Evolutionary conservation across 2,329 filamentous ascomycete genomes (phyloP).

Genomic region (Phialocephala subalpina): DNA sequence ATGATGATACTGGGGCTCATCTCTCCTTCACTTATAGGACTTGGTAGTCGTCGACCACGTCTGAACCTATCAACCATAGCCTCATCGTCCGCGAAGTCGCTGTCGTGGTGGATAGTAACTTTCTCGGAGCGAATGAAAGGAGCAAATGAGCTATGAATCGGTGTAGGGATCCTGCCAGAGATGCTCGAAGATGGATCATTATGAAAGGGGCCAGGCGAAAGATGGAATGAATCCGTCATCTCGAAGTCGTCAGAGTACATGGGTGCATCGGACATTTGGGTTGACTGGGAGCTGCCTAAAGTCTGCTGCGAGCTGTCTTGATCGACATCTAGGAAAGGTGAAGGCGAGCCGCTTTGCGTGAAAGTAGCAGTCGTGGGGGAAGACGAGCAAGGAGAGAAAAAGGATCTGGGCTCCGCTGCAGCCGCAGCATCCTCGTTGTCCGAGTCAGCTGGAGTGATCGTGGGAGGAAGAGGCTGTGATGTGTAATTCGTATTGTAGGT

Average conservation of each 20-base stretch:
- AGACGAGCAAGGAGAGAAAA: slow-evolving; percentile 39
- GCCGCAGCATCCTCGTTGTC: slow-evolving; percentile 40
- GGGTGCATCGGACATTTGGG: slow-evolving; percentile 36
- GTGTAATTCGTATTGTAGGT: slow-evolving; percentile 34
- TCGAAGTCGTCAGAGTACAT: slow-evolving; percentile 43
- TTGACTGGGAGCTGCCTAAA: slow-evolving; percentile 33
- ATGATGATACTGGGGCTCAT: slow-evolving; percentile 42
- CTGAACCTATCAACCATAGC: slow-evolving; percentile 37
- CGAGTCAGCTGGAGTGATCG: slow-evolving; percentile 43
- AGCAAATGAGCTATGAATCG: slow-evolving; percentile 45
- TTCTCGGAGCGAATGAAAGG: slow-evolving; percentile 37
- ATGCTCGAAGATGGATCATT: slow-evolving; percentile 39
- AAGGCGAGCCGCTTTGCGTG: slow-evolving; percentile 30
- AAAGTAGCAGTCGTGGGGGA: slow-evolving; percentile 31
- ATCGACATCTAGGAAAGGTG: slow-evolving; percentile 28
- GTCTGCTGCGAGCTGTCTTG: not conserved
- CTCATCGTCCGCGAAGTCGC: slow-evolving; percentile 39
- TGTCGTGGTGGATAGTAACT: slow-evolving; percentile 27
- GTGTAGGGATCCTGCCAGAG: slow-evolving; percentile 44
- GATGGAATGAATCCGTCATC: slow-evolving; percentile 42
- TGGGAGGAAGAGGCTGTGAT: slow-evolving; percentile 38
- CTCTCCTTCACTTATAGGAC: slow-evolving; percentile 46
- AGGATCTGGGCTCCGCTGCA: slow-evolving; percentile 36
- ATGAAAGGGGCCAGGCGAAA: slow-evolving; percentile 42
- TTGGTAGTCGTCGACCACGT: slow-evolving; percentile 42